These are phyloP conservation scores for Xenoacremonium recifei DNA, from an alignment of 2,329 filamentous ascomycete species.

Conservation along the genomic window DNA sequence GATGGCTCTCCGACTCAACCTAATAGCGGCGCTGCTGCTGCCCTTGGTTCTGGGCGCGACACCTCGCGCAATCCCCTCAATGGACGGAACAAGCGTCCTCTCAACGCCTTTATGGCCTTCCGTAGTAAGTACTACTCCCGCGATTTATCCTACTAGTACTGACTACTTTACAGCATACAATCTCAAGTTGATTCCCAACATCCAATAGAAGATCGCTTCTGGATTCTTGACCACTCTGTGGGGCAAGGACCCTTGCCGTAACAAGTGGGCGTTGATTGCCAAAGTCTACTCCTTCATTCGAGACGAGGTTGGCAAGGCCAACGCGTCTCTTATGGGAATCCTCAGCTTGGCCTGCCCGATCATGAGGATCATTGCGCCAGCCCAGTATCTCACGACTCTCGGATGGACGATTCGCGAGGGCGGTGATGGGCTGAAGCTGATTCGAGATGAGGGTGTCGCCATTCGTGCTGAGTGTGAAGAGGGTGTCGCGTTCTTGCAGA, in stretches of 20 bases:
- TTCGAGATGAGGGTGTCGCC: conserved; percentile 12
- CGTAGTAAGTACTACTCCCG: too few relatives aligned
- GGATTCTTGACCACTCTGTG: conserved; percentile 48
- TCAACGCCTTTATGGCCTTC: too few relatives aligned
- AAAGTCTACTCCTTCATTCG: conserved; percentile 55
- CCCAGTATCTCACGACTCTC: conserved; percentile 42
- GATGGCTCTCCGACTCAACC: too few relatives aligned
- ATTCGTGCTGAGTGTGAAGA: too few relatives aligned
- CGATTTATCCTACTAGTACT: too few relatives aligned
- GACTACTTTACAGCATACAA: too few relatives aligned
- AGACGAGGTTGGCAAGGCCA: conserved; percentile 45
- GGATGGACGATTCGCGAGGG: conserved; percentile 43
- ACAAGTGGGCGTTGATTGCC: conserved; percentile 51
- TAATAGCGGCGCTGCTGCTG: too few relatives aligned
- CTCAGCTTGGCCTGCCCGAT: conserved; percentile 42
- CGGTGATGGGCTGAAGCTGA: conserved; percentile 18
- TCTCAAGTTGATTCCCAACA: conserved; percentile 41
- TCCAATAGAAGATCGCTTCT: conserved; percentile 53
- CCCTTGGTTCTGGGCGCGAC: too few relatives aligned
- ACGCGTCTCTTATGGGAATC: conserved; percentile 47
- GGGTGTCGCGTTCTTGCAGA: conserved; percentile 2
- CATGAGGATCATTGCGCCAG: conserved; percentile 45
- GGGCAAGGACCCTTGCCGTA: conserved; percentile 47
- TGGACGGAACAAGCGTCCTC: too few relatives aligned
- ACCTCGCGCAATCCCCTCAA: too few relatives aligned